Conservation (phyloP, 1,284 basidiomycete genomes). For the Ceratobasidium sp. region DNA sequence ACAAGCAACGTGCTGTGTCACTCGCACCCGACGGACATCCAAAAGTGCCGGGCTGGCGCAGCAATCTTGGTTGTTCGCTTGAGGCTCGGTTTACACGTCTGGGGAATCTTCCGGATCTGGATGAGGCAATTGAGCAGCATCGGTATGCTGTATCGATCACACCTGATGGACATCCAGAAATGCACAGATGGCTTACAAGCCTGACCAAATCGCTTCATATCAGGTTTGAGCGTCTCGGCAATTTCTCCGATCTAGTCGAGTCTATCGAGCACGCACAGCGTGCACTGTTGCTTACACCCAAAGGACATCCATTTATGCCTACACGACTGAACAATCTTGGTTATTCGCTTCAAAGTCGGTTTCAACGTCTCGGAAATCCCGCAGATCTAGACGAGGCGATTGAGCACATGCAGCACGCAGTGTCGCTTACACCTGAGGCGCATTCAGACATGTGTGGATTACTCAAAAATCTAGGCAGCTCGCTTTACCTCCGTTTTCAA, state of each 20-base stretch:
- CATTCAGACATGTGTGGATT: too few species aligned
- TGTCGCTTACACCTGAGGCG: too few species aligned
- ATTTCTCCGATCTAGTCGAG: background rate
- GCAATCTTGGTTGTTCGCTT: background rate
- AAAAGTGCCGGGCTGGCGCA: background rate
- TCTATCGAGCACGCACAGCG: too few species aligned
- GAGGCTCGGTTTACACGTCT: background rate
- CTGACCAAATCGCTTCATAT: background rate
- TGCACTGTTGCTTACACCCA: too few species aligned
- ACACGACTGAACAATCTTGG: too few species aligned
- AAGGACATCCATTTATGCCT: too few species aligned
- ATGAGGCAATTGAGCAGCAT: constrained; percentile 12
- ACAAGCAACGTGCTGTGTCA: background rate
- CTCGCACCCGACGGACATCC: constrained; percentile 9
- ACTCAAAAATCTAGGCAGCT: too few species aligned
- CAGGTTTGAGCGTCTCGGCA: background rate
- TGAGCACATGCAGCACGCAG: too few species aligned
- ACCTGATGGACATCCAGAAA: background rate
- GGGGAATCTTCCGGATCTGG: background rate
- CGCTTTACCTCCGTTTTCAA: too few species aligned
- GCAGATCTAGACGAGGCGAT: too few species aligned
- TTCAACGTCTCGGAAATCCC: too few species aligned
- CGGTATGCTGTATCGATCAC: background rate
- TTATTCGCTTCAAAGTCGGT: too few species aligned
- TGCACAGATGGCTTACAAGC: background rate